Evolutionary conservation across 345 rosid genomes (phyloP), one percentile per base, ranked within the genome.

Genomic region (Reutealis trisperma): DNA sequence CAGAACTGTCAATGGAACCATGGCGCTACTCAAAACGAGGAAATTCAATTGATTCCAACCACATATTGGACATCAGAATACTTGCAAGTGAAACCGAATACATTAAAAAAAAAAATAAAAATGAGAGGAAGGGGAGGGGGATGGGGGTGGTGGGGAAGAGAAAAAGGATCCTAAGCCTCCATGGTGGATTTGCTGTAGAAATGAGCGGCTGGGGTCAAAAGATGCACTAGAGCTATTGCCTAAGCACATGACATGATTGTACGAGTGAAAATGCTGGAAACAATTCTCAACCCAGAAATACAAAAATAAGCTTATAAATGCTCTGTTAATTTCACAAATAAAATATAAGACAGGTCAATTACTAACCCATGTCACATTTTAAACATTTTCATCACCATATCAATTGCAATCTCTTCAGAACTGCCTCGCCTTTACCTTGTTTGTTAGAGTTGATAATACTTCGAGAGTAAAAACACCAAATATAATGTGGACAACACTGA

Each of bases 311-410:
- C 54, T 79, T 74, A 63, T 78, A 75, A 63, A 62, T 60, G 66
- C 75, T 67, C 73, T 75, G 82, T 63, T 68, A 30, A 75, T 12
- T 69, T 45, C 59, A 75, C 71, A 62, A 54, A 75, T 75, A 57
- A 63, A 75, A 62, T 49, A 34, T 44, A 47, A 22, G 47, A 45
- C 42, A 42, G 52, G 65, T 55, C 60, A 62, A 63, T 52, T 63
- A 24, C 52, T 62, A 54, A 54, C 75, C 60, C 60, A 52, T 54
- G 30, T 63, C 47, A 57, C 75, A 55, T 51, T 57, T 47, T 63
- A 42, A 37, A 63, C 77, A 49, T 54, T 75, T 68, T 42, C 61
- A 69, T 70, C 32, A 49, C 10, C 32, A 47, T 64, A 78, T 55
- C 58, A 70, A 42, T 55, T 70, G 67, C 11, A 14, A 44, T 57